Evolutionary conservation across 2,329 filamentous ascomycete genomes (phyloP).

Genomic region (Pezicula radicicola): DNA sequence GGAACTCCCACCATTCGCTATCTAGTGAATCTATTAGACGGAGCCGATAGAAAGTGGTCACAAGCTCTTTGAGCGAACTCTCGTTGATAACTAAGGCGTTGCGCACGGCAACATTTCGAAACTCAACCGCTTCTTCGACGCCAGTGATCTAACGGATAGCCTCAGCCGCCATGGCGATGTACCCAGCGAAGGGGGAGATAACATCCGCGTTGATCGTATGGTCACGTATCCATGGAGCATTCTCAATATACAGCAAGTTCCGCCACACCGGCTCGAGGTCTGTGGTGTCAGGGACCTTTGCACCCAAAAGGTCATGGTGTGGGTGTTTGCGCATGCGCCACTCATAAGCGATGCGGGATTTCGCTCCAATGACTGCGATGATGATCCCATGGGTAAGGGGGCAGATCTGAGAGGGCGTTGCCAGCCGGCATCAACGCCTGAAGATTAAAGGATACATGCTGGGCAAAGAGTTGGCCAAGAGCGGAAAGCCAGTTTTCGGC

Average conservation of each 20-base stretch:
- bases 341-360: not conserved
- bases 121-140: not conserved
- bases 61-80: not conserved
- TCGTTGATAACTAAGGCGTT: not conserved
- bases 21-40: not conserved
- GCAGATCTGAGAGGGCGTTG: not conserved
- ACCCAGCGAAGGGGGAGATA: not conserved
- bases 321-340: not conserved
- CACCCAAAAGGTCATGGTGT: not conserved
- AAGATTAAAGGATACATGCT: not conserved
- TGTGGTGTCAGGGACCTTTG: not conserved
- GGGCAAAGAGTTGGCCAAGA: not conserved
- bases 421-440: not conserved
- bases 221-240: not conserved
- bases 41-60: not conserved
- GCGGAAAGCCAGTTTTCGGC: not conserved
- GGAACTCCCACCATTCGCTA: slow-evolving; percentile 13
- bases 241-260: not conserved
- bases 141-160: not conserved
- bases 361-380: not conserved
- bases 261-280: not conserved
- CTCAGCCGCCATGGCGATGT: not conserved
- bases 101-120: not conserved
- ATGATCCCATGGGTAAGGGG: not conserved
- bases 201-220: not conserved